Conservation (phyloP, 495 filamentous ascomycete species). For the Bryoglossum gracile region DNA sequence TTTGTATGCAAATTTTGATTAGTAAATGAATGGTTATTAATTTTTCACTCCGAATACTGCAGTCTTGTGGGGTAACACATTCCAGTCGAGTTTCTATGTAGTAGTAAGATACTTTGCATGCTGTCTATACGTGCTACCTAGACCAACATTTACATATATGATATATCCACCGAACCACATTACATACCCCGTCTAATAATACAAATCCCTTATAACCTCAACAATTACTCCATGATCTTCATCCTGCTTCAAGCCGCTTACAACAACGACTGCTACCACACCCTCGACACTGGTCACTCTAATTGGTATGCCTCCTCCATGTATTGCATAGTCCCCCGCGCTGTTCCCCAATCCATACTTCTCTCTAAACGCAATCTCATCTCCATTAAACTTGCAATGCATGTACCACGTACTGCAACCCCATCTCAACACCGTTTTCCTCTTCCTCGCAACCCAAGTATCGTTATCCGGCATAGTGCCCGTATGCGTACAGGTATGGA, state of each 20-base stretch:
- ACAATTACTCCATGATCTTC: slow-evolving; percentile 71
- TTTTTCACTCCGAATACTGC: too few species aligned
- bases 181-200: too few species aligned
- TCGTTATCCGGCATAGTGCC: slow-evolving; percentile 54
- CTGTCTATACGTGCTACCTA: too few species aligned
- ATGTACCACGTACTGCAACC: slow-evolving; percentile 60
- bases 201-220: slow-evolving; percentile 49
- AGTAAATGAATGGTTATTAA: too few species aligned
- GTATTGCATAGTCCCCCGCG: slow-evolving; percentile 60
- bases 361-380: slow-evolving; percentile 50
- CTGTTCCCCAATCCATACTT: slow-evolving; percentile 48
- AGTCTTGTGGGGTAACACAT: too few species aligned
- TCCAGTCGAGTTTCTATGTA: too few species aligned
- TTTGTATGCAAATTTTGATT: too few species aligned
- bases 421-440: slow-evolving; percentile 63
- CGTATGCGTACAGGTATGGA: slow-evolving; percentile 42
- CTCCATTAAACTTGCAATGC: slow-evolving; percentile 48
- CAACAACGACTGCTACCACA: slow-evolving; percentile 63
- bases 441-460: slow-evolving; percentile 51
- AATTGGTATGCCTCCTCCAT: slow-evolving; percentile 68
- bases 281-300: slow-evolving; percentile 64
- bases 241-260: slow-evolving; percentile 69
- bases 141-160: too few species aligned
- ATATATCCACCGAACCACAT: background rate
- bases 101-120: too few species aligned